These are phyloP conservation scores for Fusarium tjaetaba DNA, from an alignment of 2,329 filamentous ascomycete genomes.

Conservation along the genomic window DNA sequence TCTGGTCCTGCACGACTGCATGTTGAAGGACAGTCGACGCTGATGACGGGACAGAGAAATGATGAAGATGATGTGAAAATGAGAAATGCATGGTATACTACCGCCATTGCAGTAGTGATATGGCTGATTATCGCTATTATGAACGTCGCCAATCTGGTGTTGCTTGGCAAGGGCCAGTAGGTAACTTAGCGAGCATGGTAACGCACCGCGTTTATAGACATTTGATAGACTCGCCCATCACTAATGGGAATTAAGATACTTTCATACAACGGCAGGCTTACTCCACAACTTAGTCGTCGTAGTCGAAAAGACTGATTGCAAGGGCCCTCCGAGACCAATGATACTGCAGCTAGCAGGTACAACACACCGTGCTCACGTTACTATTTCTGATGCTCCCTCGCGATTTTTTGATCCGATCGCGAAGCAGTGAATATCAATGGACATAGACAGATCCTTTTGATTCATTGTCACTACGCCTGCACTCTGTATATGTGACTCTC, in stretches of 20 bases:
- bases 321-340: neutral
- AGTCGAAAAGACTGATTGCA: neutral
- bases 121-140: constrained; percentile 81
- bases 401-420: accelerated
- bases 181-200: accelerated
- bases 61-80: constrained; percentile 61
- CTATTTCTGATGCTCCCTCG: neutral
- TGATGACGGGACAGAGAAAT: neutral
- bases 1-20: neutral
- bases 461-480: too few relatives aligned
- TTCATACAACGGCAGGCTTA: accelerated
- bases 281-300: neutral
- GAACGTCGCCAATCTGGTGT: constrained; percentile 80
- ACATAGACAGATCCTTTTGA: accelerated
- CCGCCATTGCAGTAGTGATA: constrained; percentile 65
- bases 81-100: constrained; percentile 76
- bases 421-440: too few relatives aligned
- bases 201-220: accelerated
- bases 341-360: too few relatives aligned
- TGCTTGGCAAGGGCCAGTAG: neutral
- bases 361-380: too few relatives aligned
- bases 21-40: neutral
- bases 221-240: accelerated
- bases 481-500: too few relatives aligned
- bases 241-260: neutral